phyloP scores from a whole-genome alignment of 352 stramenopile species.

The Phytophthora lateralis region DNA sequence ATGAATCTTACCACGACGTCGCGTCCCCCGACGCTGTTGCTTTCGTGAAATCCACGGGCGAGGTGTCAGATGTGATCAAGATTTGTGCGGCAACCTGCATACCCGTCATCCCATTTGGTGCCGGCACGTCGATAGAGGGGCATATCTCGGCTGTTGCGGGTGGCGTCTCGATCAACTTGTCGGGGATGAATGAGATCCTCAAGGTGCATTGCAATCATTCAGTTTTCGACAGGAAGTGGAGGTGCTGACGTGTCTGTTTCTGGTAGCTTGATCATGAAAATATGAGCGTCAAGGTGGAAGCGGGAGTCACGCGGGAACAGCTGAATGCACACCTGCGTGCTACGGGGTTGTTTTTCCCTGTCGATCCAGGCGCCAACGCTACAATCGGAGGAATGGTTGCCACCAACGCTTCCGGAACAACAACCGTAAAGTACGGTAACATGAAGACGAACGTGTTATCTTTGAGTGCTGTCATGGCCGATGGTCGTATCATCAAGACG shows the following conservation, averaged over 20 bases:
- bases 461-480: constrained; percentile 91
- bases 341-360: constrained; percentile 93
- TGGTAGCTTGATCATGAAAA: constrained; percentile 46
- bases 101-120: constrained; percentile 94
- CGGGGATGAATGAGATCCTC: constrained; percentile 69
- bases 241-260: neutral
- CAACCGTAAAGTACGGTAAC: constrained; percentile 90
- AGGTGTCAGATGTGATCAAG: constrained; percentile 89
- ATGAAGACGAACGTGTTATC: constrained; percentile 96
- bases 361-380: constrained; percentile 95
- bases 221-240: neutral
- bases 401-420: constrained; percentile 88
- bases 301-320: constrained; percentile 91
- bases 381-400: constrained; percentile 94
- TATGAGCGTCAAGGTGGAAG: constrained; percentile 90
- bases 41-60: constrained; percentile 73
- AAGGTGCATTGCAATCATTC: constrained; percentile 23
- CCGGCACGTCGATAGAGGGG: constrained; percentile 92
- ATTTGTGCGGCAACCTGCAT: constrained; percentile 77
- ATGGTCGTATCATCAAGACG: constrained; percentile 84
- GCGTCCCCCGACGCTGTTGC: constrained; percentile 87
- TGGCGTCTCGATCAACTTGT: constrained; percentile 91
- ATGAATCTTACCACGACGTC: constrained; percentile 89
- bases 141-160: constrained; percentile 90
- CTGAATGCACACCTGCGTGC: constrained; percentile 85